Percentiles rank a stretch among this genome's conserved stretches.
Conservation (phyloP, 129 eudicot genomes). For the Pulicaria dysenterica region DNA sequence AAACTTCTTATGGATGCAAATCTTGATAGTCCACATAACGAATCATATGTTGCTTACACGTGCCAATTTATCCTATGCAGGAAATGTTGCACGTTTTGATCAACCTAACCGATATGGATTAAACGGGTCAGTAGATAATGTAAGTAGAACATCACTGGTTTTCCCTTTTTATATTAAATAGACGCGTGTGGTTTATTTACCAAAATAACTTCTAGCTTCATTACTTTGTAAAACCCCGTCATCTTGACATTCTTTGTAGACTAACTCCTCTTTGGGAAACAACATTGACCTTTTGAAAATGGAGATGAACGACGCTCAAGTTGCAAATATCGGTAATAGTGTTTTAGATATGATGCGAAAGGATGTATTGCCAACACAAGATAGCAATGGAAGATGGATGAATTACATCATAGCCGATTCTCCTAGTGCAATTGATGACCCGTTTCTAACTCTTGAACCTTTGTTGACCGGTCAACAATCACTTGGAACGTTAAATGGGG, state of each 20-base stretch:
- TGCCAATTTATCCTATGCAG: constrained; percentile 33
- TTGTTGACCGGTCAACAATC: constrained; percentile 44
- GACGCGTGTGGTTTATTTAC: no score
- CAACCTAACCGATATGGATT: constrained; percentile 39
- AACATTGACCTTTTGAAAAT: constrained; percentile 32
- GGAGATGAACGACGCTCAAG: constrained; percentile 34
- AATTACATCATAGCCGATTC: constrained; percentile 64
- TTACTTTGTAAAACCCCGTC: no score
- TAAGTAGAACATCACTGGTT: constrained; percentile 35
- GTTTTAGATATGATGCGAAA: constrained; percentile 36
- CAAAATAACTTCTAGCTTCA: no score
- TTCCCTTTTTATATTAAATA: neutral
- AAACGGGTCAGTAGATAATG: constrained; percentile 46
- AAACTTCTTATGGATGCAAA: neutral
- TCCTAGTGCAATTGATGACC: constrained; percentile 55
- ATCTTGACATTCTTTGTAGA: constrained; percentile 30
- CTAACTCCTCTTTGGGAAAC: constrained; percentile 28
- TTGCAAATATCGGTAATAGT: constrained; percentile 32
- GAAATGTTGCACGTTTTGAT: constrained; percentile 38
- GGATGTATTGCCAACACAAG: constrained; percentile 59
- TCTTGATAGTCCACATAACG: neutral
- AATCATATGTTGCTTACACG: constrained; percentile 1
- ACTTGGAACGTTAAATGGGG: constrained; percentile 24
- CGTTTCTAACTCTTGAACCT: constrained; percentile 41
- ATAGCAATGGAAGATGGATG: constrained; percentile 86